Percentiles rank a stretch among this genome's conserved stretches.
phyloP scores from a whole-genome alignment of 1,284 basidiomycete species.

The Ustilago bromivora region DNA sequence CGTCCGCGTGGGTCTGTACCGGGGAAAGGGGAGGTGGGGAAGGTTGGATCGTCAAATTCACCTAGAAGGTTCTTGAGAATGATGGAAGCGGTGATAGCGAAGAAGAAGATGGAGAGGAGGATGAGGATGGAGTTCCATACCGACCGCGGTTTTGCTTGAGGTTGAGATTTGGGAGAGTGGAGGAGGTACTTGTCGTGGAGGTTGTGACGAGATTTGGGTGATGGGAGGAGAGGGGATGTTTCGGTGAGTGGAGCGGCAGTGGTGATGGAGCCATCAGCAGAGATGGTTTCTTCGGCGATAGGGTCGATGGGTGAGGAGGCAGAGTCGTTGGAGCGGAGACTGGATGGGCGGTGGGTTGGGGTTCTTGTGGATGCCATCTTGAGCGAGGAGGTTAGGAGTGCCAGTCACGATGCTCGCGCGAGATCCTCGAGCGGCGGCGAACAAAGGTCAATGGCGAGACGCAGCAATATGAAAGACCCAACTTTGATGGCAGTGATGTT shows the following conservation, averaged over 20 bases:
- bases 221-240: slow-evolving; percentile 22
- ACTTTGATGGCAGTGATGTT: neutral
- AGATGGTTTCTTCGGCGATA: slow-evolving; percentile 41
- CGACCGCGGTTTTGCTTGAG: slow-evolving; percentile 11
- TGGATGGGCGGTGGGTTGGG: slow-evolving; percentile 24
- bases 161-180: neutral
- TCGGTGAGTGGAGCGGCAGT: slow-evolving; percentile 16
- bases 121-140: slow-evolving; percentile 42
- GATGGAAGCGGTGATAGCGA: slow-evolving; percentile 40
- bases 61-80: slow-evolving; percentile 44
- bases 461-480: neutral
- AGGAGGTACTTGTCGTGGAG: neutral
- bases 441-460: too few relatives aligned
- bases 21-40: neutral
- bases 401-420: too few relatives aligned
- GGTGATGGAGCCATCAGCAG: slow-evolving; percentile 26
- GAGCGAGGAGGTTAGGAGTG: neutral
- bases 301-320: slow-evolving; percentile 25
- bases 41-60: slow-evolving; percentile 28
- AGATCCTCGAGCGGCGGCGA: too few relatives aligned
- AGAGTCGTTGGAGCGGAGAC: slow-evolving; percentile 27
- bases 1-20: slow-evolving; percentile 35
- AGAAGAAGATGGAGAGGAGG: slow-evolving; percentile 39
- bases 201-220: slow-evolving; percentile 1
- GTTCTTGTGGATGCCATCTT: slow-evolving; percentile 10